phyloP scores from a whole-genome alignment of 2,329 filamentous ascomycete species.

The Claviceps spartinae region DNA sequence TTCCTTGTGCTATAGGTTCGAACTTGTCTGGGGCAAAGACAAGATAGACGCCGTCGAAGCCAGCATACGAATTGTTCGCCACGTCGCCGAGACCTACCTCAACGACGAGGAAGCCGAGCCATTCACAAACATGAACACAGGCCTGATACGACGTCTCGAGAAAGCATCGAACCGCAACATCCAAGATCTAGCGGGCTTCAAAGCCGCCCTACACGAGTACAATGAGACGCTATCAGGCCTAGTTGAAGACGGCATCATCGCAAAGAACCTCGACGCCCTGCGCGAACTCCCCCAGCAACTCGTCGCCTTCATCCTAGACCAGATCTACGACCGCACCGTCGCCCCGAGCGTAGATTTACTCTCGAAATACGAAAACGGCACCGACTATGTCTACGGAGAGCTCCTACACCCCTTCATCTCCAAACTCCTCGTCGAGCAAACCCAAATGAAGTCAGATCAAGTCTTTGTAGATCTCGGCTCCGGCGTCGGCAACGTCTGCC shows the following conservation, averaged over 20 bases:
- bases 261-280: conserved; percentile 54
- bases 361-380: conserved; percentile 75
- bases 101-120: conserved; percentile 52
- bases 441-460: conserved; percentile 65
- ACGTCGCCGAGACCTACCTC: conserved; percentile 64
- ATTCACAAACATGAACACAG: conserved; percentile 58
- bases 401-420: conserved; percentile 74
- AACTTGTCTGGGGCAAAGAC: conserved; percentile 66
- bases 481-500: conserved; percentile 86
- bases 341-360: conserved; percentile 77
- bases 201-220: conserved; percentile 59
- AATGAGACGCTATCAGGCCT: conserved; percentile 56
- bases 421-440: conserved; percentile 63
- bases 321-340: conserved; percentile 86
- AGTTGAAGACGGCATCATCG: conserved; percentile 56
- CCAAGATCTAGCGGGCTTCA: conserved; percentile 53
- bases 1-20: conserved; percentile 20
- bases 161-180: conserved; percentile 57
- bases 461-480: conserved; percentile 92
- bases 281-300: conserved; percentile 58
- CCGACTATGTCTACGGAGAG: conserved; percentile 91
- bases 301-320: conserved; percentile 68
- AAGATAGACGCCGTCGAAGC: conserved; percentile 65
- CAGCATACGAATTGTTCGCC: conserved; percentile 55
- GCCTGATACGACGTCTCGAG: conserved; percentile 64